Evolutionary conservation across 768 basidiomycete genomes (phyloP), one percentile per base, ranked within the genome.

Genomic region (Mycena kentingensis): DNA sequence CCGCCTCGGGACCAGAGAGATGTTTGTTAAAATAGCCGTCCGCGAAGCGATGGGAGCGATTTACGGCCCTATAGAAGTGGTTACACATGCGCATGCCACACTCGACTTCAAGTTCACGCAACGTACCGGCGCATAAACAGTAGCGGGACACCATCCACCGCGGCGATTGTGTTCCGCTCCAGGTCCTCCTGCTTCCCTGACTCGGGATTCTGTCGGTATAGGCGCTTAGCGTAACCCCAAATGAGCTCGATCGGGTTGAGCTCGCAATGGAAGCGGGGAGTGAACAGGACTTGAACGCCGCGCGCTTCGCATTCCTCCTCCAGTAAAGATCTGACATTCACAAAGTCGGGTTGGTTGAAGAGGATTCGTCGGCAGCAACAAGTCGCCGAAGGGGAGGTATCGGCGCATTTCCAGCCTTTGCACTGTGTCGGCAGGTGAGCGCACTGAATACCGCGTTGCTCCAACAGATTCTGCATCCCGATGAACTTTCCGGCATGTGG

Each of bases 321-420:
- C 42, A 55, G 41, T 3, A 50, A 16, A 16, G 49, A 54, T 36
- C 25, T 19, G 24, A 38, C 31, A 10, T 18, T 13, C 2, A 24
- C n/a, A 44, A 69, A 69, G 50, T 69, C 67, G 13, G 56, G 58
- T 38, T 66, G 56, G 31, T 54, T 51, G 48, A 42, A 64, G 2
- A 68, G 61, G n/a, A 67, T 31, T 3, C 53, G 42, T 7, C 48
- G 46, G 49, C 46, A 52, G 45, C 71, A 73, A 50, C 72, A 73
- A n/a, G n/a, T n/a, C n/a, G n/a, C n/a, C n/a, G n/a, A n/a, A n/a
- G n/a, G n/a, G n/a, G 11, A 10, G 12, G 52, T 31, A n/a, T 32
- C 18, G 3, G 50, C 35, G 51, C 70, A 72, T 27, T 66, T 55
- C 45, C 67, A 70, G 13, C 58, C 44, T 13, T n/a, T 25, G 46